These are phyloP conservation scores for Taphrina deformans DNA, from an alignment of 1,139 yeast genomes.

Conservation along the genomic window DNA sequence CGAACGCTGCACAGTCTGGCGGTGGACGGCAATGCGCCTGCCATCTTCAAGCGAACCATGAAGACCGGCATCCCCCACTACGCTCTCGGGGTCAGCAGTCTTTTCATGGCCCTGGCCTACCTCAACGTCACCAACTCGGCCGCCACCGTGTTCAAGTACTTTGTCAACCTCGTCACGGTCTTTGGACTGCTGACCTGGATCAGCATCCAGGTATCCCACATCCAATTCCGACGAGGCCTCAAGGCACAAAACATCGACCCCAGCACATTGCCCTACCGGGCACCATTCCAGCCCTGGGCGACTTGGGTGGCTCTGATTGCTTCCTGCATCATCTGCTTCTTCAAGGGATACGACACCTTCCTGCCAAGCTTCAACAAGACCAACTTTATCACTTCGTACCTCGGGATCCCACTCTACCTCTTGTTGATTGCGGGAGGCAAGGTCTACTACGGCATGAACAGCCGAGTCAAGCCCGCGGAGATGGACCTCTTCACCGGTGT, in stretches of 20 bases:
- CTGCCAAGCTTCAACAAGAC: conserved; percentile 56
- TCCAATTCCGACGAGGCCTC: conserved; percentile 64
- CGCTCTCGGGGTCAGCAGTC: conserved; percentile 62
- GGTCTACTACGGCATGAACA: conserved; percentile 46
- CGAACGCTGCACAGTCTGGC: conserved; percentile 81
- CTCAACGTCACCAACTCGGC: conserved; percentile 63
- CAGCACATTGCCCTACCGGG: conserved; percentile 54
- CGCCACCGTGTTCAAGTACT: conserved; percentile 72
- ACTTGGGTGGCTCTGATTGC: conserved; percentile 57
- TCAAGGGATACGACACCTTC: conserved; percentile 66
- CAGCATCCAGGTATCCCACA: conserved; percentile 60
- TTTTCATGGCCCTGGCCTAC: conserved; percentile 66
- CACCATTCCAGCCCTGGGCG: conserved; percentile 55
- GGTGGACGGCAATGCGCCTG: conserved; percentile 78
- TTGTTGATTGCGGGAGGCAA: conserved; percentile 57
- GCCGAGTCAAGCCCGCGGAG: conserved; percentile 57
- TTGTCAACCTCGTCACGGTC: conserved; percentile 70
- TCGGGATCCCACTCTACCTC: conserved; percentile 68
- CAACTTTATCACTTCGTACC: conserved; percentile 72
- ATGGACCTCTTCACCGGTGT: conserved; percentile 65
- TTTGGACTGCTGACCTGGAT: conserved; percentile 73
- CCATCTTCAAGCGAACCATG: conserved; percentile 69
- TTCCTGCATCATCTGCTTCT: conserved; percentile 60
- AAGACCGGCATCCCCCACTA: conserved; percentile 71
- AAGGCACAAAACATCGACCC: conserved; percentile 62